Evolutionary conservation across 2,329 filamentous ascomycete species (phyloP).

Genomic region (Aspergillus ruber): DNA sequence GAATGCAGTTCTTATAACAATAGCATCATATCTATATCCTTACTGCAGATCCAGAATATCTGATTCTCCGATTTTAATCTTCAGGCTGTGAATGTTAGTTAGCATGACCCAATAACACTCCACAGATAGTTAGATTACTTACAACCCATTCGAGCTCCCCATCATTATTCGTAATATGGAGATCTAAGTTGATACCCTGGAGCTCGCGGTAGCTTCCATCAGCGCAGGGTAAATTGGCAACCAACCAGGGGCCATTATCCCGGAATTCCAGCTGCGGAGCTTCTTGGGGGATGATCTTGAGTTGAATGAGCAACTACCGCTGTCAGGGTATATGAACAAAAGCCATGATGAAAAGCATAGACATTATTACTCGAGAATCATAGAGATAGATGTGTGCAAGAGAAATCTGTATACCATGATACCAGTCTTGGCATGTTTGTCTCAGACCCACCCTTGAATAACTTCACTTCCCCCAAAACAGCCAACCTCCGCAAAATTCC

Average conservation of each 20-base stretch:
- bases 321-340: too few relatives aligned
- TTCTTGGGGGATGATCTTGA: too few relatives aligned
- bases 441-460: neutral
- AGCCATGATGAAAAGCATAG: too few relatives aligned
- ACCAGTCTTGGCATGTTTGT: constrained; percentile 15
- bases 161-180: neutral
- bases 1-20: too few relatives aligned
- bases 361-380: too few relatives aligned
- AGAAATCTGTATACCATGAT: neutral
- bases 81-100: too few relatives aligned
- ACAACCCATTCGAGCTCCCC: neutral
- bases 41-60: too few relatives aligned
- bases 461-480: constrained; percentile 1
- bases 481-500: neutral
- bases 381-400: too few relatives aligned
- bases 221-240: neutral
- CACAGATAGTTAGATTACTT: neutral
- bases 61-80: too few relatives aligned
- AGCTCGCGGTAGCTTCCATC: neutral
- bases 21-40: too few relatives aligned
- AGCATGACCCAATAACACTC: too few relatives aligned
- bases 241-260: neutral
- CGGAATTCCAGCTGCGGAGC: neutral
- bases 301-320: too few relatives aligned
- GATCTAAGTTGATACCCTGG: neutral